These are phyloP conservation scores for Nakaseomyces kungkrabaensis DNA, from an alignment of 1,139 yeast genomes.

Conservation along the genomic window DNA sequence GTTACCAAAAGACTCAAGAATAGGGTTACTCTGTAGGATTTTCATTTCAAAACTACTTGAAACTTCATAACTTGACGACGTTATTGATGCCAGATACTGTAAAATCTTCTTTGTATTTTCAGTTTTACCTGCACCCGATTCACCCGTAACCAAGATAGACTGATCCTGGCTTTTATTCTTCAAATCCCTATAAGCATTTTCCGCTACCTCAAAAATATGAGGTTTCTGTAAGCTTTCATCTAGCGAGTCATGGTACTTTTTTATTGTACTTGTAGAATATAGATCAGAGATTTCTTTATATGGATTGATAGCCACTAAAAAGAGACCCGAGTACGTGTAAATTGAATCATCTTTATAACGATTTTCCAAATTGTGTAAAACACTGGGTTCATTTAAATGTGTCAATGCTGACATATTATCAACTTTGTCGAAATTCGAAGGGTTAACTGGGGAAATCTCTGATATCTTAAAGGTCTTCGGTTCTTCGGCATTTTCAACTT, in stretches of 20 bases:
- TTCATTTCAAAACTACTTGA: conserved; percentile 56
- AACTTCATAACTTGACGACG: conserved; percentile 27
- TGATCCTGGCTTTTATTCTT: conserved; percentile 67
- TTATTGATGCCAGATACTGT: conserved; percentile 78
- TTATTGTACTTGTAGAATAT: conserved; percentile 51
- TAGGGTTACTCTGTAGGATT: conserved; percentile 89
- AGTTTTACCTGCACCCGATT: conserved; percentile 97
- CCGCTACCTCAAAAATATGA: conserved; percentile 88
- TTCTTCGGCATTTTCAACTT: conserved; percentile 17
- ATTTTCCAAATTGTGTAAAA: conserved; percentile 66
- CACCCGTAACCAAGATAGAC: conserved; percentile 92
- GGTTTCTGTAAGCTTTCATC: conserved; percentile 34
- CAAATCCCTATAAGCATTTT: conserved; percentile 73
- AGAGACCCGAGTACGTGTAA: conserved; percentile 75
- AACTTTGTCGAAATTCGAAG: conserved; percentile 84
- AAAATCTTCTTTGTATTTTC: conserved; percentile 95
- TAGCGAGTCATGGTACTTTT: conserved; percentile 37
- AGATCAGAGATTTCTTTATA: conserved; percentile 61
- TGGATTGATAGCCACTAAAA: conserved; percentile 92
- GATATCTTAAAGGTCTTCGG: conserved; percentile 38
- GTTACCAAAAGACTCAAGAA: conserved; percentile 92
- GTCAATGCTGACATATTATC: conserved; percentile 95
- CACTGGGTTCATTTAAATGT: conserved; percentile 89
- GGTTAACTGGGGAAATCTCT: conserved; percentile 58
- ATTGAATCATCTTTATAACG: conserved; percentile 73